Percentiles rank a stretch among this genome's conserved stretches.
Conservation (phyloP, 352 stramenopile species). For the Hyphochytrium catenoides region DNA sequence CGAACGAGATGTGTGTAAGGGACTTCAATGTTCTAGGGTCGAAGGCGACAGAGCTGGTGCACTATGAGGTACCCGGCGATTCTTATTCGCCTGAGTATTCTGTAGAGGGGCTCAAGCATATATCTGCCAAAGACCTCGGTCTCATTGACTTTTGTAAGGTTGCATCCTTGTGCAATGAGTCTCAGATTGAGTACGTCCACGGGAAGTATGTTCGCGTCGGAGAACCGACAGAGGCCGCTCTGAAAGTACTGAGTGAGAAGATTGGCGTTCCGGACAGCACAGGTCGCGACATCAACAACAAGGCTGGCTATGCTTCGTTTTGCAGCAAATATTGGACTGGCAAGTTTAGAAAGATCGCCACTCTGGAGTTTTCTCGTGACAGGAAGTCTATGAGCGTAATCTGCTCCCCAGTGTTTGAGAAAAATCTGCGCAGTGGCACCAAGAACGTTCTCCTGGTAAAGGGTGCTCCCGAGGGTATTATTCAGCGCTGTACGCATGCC, state of each 20-base stretch:
- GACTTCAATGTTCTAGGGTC: slow-evolving; percentile 39
- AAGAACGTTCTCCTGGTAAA: slow-evolving; percentile 95
- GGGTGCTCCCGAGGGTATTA: slow-evolving; percentile 86
- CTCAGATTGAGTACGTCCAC: slow-evolving; percentile 57
- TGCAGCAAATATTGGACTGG: slow-evolving; percentile 47
- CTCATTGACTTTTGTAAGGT: slow-evolving; percentile 67
- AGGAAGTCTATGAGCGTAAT: slow-evolving; percentile 96
- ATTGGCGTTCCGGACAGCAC: slow-evolving; percentile 71
- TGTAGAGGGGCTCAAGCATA: slow-evolving; percentile 9
- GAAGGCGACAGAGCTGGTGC: slow-evolving; percentile 40
- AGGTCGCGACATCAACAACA: slow-evolving; percentile 26
- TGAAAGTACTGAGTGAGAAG: slow-evolving; percentile 85
- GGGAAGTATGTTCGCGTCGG: slow-evolving; percentile 69
- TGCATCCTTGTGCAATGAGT: slow-evolving; percentile 91
- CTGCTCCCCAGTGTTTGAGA: slow-evolving; percentile 13
- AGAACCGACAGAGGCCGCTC: slow-evolving; percentile 88
- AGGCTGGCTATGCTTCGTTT: slow-evolving; percentile 32
- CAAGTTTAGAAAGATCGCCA: slow-evolving; percentile 69
- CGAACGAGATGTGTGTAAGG: slow-evolving; percentile 88
- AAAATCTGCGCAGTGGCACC: no score
- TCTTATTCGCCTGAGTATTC: slow-evolving; percentile 69
- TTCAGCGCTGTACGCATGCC: slow-evolving; percentile 82
- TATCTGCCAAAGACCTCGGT: slow-evolving; percentile 29
- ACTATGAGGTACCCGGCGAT: slow-evolving; percentile 74
- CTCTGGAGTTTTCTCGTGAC: slow-evolving; percentile 86